Base-by-base conservation (phyloP, 192 early-diverging fungal genomes). In the Cetraspora pellucida region DNA sequence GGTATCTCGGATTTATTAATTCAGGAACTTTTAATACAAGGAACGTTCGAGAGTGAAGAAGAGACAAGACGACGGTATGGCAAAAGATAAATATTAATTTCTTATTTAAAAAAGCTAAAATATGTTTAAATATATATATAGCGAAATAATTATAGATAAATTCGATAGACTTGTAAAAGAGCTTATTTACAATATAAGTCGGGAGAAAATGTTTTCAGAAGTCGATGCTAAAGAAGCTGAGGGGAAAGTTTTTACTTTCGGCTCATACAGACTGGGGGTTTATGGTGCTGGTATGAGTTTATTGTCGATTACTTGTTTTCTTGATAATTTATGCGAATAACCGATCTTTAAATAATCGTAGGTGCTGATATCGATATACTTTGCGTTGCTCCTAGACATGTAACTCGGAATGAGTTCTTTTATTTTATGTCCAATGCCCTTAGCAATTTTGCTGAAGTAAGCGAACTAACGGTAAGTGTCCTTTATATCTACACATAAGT, bases 351-450 rank as follows among this genome's bases (percentile, higher is more conserved):
- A 37, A 37, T 37, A 37, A 37, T 37, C 1, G 17, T 66, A 93
- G 94, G 92, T 19, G 88, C 93, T n/a, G 98, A 99, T 95, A 96
- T 99, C 61, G 98, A 99, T 90, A 98, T 95, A 0, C 81, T 99
- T 44, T 98, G 96, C 78, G 96, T 99, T 13, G 93, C 92, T 46
- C 98, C 98, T 8, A 89, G 87, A 58, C 91, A 94, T 83, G 93
- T 99, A 10, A 86, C 88, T 74, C 85, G 96, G 44, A 95, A 97
- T 43, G 94, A 98, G 76, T 99, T 99, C 79, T 97, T 99, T 79
- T 85, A 85, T 1, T 87, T 89, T 27, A 96, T 99, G 95, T 85
- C 90, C 43, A 93, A 94, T 4, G 85, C 95, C 82, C 86, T 99
- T 47, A 92, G 92, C 66, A 86, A 85, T n/a, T 81, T 91, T 58